These are phyloP conservation scores for Clitopilus hobsonii DNA, from an alignment of 768 basidiomycete genomes.

Conservation along the genomic window DNA sequence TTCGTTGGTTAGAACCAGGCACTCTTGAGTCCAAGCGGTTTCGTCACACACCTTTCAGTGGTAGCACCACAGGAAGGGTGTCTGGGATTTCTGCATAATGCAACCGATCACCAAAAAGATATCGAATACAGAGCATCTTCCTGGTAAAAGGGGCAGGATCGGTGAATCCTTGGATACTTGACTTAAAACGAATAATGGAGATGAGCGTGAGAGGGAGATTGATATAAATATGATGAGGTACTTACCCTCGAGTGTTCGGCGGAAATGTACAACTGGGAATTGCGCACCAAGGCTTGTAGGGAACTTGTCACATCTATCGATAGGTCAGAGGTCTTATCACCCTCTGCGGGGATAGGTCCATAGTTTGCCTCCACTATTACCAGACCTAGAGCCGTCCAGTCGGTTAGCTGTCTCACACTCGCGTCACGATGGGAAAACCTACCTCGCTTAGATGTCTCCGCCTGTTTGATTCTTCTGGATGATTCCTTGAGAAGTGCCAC, in stretches of 20 bases:
- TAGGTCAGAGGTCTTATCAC: constrained; percentile 49
- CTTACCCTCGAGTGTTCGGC: constrained; percentile 71
- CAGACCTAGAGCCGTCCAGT: constrained; percentile 45
- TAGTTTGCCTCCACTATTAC: constrained; percentile 75
- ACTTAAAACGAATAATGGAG: constrained; percentile 29
- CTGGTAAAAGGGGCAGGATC: constrained; percentile 74
- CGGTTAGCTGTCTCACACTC: constrained; percentile 10
- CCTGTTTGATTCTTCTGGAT: constrained; percentile 56
- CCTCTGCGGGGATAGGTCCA: constrained; percentile 48
- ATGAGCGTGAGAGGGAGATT: constrained; percentile 1
- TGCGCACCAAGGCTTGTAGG: constrained; percentile 75
- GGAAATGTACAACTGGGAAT: constrained; percentile 75
- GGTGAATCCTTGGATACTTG: constrained; percentile 81
- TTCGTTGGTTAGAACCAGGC: background rate
- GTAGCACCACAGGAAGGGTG: constrained; percentile 64
- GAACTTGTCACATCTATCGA: constrained; percentile 76
- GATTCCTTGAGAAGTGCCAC: constrained; percentile 60
- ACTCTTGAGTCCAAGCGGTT: constrained; percentile 4
- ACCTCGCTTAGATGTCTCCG: constrained; percentile 70
- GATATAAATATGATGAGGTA: constrained; percentile 6
- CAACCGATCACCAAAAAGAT: constrained; percentile 66
- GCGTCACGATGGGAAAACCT: constrained; percentile 8
- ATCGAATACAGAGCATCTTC: constrained; percentile 69
- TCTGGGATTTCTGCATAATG: constrained; percentile 81
- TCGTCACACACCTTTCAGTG: constrained; percentile 58